phyloP scores from a whole-genome alignment of 495 filamentous ascomycete genomes.

The Neurospora sp. region DNA sequence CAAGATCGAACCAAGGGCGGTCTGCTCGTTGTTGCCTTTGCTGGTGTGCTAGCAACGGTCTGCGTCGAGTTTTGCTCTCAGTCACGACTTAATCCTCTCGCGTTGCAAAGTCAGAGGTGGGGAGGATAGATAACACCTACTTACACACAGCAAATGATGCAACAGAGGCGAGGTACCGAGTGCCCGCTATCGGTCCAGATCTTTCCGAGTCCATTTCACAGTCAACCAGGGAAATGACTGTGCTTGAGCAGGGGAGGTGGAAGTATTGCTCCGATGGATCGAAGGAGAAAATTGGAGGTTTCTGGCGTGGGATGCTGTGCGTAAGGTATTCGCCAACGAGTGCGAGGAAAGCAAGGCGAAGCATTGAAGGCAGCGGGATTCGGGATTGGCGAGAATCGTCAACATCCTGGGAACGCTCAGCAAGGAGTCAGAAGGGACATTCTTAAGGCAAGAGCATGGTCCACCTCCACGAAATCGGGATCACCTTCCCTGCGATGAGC shows the following conservation, averaged over 20 bases:
- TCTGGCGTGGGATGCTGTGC: not conserved
- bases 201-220: not conserved
- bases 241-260: not conserved
- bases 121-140: not conserved
- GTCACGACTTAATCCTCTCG: not conserved
- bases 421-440: not conserved
- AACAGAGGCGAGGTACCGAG: not conserved
- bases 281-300: not conserved
- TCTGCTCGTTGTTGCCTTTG: not conserved
- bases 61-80: not conserved
- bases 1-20: not conserved
- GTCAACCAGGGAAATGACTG: not conserved
- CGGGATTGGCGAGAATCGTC: not conserved
- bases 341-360: not conserved
- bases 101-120: not conserved
- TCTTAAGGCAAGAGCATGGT: not conserved
- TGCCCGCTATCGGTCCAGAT: not conserved
- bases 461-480: no score
- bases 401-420: not conserved
- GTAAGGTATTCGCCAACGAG: not conserved
- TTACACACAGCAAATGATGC: not conserved
- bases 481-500: not conserved
- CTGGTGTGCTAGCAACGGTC: not conserved
- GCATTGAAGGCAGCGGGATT: not conserved
- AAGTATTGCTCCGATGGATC: not conserved